Conservation (phyloP, 106 monocot genomes). For the Allium fistulosum region DNA sequence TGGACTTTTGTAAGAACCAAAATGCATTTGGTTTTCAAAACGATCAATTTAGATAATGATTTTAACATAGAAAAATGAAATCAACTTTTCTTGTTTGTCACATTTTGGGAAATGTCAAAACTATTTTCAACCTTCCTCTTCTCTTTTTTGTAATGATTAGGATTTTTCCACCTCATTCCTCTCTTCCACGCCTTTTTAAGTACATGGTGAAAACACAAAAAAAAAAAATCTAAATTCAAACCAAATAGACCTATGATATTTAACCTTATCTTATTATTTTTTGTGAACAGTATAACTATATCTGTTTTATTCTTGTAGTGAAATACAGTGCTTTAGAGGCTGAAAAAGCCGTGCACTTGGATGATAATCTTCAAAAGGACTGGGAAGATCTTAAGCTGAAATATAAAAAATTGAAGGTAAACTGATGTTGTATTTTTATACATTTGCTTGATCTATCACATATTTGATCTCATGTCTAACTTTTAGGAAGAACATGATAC, state of each 20-base stretch:
- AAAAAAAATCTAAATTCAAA: background rate
- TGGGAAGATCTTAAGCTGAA: slow-evolving; percentile 46
- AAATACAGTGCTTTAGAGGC: slow-evolving; percentile 58
- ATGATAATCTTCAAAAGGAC: slow-evolving; percentile 36
- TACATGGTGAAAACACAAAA: too few species aligned
- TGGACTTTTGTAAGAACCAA: too few species aligned
- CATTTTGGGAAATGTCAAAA: too few species aligned
- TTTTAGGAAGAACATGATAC: slow-evolving; percentile 83
- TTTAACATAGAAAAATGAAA: too few species aligned
- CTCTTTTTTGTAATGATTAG: background rate
- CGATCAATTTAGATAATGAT: too few species aligned
- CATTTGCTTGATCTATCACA: background rate
- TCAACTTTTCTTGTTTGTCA: too few species aligned
- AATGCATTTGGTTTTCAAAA: too few species aligned
- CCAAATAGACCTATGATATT: background rate
- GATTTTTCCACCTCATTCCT: too few species aligned
- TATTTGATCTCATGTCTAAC: background rate
- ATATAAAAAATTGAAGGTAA: slow-evolving; percentile 78
- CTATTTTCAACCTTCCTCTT: too few species aligned
- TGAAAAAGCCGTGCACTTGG: slow-evolving; percentile 26
- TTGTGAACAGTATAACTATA: background rate
- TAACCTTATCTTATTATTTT: background rate
- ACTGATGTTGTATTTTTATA: slow-evolving; percentile 7
- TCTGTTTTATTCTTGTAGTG: slow-evolving; percentile 35
- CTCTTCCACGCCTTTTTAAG: too few species aligned